These are phyloP conservation scores for Darksidea phi DNA, from an alignment of 495 filamentous ascomycete species.

Conservation along the genomic window DNA sequence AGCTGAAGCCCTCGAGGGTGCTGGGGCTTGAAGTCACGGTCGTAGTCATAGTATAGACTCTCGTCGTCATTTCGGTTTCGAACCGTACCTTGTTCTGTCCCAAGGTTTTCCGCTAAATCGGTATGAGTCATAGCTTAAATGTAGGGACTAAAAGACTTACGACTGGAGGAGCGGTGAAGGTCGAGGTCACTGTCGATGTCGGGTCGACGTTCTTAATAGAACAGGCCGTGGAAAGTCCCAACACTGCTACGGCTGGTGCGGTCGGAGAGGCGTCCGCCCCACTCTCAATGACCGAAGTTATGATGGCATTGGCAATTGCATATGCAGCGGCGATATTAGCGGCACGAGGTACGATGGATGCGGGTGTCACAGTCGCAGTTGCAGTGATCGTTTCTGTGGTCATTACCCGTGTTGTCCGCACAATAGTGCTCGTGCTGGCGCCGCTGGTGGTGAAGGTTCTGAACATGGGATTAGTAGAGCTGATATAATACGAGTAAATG, in stretches of 20 bases:
- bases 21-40: no score
- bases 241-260: background rate
- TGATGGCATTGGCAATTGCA: background rate
- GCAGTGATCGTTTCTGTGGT: constrained; percentile 10
- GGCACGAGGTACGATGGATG: background rate
- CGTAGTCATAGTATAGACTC: no score
- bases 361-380: constrained; percentile 2
- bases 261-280: constrained; percentile 1
- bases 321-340: constrained; percentile 7
- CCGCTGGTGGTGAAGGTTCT: constrained; percentile 1
- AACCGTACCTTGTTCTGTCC: no score
- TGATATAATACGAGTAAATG: background rate
- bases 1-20: no score
- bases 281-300: constrained; percentile 4
- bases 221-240: constrained; percentile 29
- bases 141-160: constrained; percentile 2
- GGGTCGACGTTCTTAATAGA: constrained; percentile 16
- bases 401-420: constrained; percentile 4
- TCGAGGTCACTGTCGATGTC: constrained; percentile 21
- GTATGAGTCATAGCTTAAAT: background rate
- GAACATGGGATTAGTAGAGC: background rate
- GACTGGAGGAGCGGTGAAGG: constrained; percentile 23
- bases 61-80: no score
- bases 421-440: background rate
- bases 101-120: background rate